These are phyloP conservation scores for Penicillium waksmanii DNA, from an alignment of 495 filamentous ascomycete genomes.

Conservation along the genomic window DNA sequence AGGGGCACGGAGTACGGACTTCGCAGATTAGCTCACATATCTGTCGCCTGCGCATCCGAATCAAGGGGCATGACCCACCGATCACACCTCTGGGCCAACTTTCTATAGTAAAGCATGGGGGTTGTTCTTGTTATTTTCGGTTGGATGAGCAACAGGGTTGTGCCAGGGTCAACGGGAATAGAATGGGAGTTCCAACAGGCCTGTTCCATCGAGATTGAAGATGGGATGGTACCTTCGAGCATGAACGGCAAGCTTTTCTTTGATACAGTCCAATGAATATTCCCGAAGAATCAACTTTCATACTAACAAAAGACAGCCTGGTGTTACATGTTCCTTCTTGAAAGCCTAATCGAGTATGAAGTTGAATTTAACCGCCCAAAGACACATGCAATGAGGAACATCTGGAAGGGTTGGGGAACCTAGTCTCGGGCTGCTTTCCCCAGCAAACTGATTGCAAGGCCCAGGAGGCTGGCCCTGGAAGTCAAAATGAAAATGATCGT, in stretches of 20 bases:
- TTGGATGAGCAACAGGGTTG: conserved; percentile 5
- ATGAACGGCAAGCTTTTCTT: neutral
- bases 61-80: conserved; percentile 27
- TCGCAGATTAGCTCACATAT: conserved; percentile 25
- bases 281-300: too few relatives aligned
- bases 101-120: neutral
- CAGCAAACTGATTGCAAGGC: conserved; percentile 2
- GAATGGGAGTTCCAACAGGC: neutral
- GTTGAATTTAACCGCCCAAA: too few relatives aligned
- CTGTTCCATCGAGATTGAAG: neutral
- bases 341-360: too few relatives aligned
- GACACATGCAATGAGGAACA: neutral
- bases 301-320: too few relatives aligned
- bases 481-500: conserved; percentile 19
- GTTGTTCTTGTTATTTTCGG: neutral
- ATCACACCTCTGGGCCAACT: neutral
- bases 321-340: too few relatives aligned
- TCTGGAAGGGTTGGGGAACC: neutral
- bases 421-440: neutral
- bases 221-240: neutral
- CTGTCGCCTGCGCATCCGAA: conserved; percentile 16
- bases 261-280: neutral
- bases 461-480: conserved; percentile 6
- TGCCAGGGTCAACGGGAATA: neutral
- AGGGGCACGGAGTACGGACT: conserved; percentile 2